These are phyloP conservation scores for Thecaphora thlaspeos DNA, from an alignment of 1,284 basidiomycete species.

Conservation along the genomic window DNA sequence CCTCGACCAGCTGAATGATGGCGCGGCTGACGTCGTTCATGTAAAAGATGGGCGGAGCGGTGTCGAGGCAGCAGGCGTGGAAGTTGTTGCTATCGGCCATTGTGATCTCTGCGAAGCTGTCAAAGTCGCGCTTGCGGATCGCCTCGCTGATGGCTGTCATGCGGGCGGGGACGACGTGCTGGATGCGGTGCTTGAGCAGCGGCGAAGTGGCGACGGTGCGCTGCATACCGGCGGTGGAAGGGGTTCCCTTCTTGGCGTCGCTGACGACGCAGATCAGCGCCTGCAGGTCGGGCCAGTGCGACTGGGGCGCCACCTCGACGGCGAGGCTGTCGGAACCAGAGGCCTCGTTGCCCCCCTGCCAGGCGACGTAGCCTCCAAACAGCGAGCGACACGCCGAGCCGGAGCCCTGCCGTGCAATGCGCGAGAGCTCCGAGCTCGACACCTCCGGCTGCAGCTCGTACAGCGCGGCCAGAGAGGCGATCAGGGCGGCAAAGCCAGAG, in stretches of 20 bases:
- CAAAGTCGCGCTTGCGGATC: conserved; percentile 79
- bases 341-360: conserved; percentile 73
- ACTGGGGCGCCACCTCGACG: conserved; percentile 68
- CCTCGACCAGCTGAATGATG: conserved; percentile 66
- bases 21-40: conserved; percentile 86
- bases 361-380: conserved; percentile 95
- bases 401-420: conserved; percentile 93
- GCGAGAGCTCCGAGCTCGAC: conserved; percentile 71
- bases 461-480: conserved; percentile 81
- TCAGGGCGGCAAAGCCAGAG: conserved; percentile 92
- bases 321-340: conserved; percentile 86
- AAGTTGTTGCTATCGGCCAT: conserved; percentile 92
- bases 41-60: conserved; percentile 96
- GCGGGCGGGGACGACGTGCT: conserved; percentile 78
- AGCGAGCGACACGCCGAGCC: conserved; percentile 97
- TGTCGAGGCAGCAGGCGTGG: conserved; percentile 96
- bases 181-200: conserved; percentile 85
- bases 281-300: conserved; percentile 79
- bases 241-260: conserved; percentile 95
- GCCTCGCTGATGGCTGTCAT: conserved; percentile 81
- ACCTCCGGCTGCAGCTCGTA: conserved; percentile 72
- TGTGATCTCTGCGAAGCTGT: conserved; percentile 82
- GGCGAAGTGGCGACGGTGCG: conserved; percentile 87
- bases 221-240: conserved; percentile 95
- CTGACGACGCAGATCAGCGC: conserved; percentile 96